phyloP scores from a whole-genome alignment of 2,329 filamentous ascomycete genomes.

The Capronia americana region DNA sequence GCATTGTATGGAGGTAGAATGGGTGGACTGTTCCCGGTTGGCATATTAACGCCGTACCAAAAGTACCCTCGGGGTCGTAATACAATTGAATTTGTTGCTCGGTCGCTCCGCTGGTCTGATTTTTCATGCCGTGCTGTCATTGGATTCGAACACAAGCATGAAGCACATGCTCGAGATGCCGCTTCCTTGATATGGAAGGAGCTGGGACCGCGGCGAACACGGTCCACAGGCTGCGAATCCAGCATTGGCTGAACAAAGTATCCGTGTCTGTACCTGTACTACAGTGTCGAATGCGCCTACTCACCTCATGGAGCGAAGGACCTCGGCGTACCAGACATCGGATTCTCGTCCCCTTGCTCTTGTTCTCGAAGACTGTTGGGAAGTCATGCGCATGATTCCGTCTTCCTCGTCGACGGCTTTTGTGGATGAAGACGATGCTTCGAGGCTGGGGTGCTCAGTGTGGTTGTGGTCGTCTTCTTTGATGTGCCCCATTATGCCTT shows the following conservation, averaged over 20 bases:
- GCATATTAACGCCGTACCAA: background rate
- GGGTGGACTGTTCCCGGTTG: background rate
- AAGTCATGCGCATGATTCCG: slow-evolving; percentile 5
- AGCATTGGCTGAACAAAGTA: background rate
- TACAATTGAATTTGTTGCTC: background rate
- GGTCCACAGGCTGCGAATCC: no score
- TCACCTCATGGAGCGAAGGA: slow-evolving; percentile 68
- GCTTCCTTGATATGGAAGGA: no score
- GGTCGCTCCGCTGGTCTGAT: background rate
- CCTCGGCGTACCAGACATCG: slow-evolving; percentile 28
- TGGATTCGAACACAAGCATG: background rate
- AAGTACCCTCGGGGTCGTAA: background rate
- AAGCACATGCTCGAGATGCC: no score
- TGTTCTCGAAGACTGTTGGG: slow-evolving; percentile 7
- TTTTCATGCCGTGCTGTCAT: background rate
- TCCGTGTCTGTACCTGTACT: background rate
- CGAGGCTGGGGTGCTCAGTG: background rate
- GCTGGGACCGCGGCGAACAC: no score
- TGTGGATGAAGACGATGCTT: background rate
- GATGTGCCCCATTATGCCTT: slow-evolving; percentile 5
- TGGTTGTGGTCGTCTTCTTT: background rate
- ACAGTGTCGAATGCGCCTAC: slow-evolving; percentile 43
- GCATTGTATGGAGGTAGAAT: background rate
- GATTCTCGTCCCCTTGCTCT: slow-evolving; percentile 18
- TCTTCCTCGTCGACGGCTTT: slow-evolving; percentile 4